phyloP scores from a whole-genome alignment of 2,329 filamentous ascomycete species.

The Botrytis fragariae region DNA sequence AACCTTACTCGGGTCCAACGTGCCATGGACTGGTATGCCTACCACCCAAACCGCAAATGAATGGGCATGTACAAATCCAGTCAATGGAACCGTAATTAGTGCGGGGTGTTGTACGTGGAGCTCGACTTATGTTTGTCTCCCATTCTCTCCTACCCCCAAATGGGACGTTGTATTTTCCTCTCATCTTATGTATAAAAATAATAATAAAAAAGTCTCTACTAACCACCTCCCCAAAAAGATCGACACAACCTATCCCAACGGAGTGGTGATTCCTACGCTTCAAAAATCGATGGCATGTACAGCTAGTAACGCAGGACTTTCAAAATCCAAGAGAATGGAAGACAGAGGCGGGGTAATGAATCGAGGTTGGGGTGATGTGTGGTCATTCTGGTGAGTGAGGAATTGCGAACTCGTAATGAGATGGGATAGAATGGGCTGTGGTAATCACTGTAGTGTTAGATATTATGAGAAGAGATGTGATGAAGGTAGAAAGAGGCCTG shows the following conservation, averaged over 20 bases:
- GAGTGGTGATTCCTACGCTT: not conserved
- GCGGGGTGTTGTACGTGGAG: not conserved
- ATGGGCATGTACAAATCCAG: not conserved
- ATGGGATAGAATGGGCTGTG: not conserved
- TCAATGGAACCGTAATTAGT: not conserved
- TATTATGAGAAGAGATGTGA: too few species aligned
- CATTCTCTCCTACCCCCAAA: not conserved
- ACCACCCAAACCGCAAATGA: constrained; percentile 7
- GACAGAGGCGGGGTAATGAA: not conserved
- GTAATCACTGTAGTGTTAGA: not conserved
- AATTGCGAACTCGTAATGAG: not conserved
- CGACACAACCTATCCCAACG: not conserved
- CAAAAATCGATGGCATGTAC: constrained; percentile 10
- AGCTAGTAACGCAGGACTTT: constrained; percentile 2
- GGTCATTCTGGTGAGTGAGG: not conserved
- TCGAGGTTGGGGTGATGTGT: constrained; percentile 21
- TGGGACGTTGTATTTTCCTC: not conserved
- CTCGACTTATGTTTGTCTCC: not conserved
- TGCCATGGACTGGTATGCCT: not conserved
- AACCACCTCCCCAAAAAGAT: not conserved
- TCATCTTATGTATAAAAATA: too few species aligned
- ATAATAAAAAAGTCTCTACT: not conserved
- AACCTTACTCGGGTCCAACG: not conserved
- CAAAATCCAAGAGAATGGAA: not conserved
- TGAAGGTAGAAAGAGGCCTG: too few species aligned